A percentile compares a stretch with the other conserved stretches of the same genome.
phyloP scores from a whole-genome alignment of 1,284 basidiomycete genomes.

The Xerocomus nothofagi region DNA sequence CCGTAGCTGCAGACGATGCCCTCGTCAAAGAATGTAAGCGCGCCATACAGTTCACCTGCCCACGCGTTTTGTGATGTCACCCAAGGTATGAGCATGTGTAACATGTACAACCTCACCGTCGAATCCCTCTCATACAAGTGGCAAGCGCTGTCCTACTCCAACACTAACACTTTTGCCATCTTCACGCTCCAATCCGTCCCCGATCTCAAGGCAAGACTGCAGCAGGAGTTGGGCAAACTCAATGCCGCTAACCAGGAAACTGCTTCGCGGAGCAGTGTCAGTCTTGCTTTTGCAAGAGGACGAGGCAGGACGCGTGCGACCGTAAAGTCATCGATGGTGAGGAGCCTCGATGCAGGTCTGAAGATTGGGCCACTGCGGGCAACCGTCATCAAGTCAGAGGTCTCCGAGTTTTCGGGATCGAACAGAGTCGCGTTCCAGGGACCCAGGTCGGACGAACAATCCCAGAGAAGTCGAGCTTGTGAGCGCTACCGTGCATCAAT shows the following conservation, averaged over 20 bases:
- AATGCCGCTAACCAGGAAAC: conserved; percentile 41
- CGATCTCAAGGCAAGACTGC: conserved; percentile 55
- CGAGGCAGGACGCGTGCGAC: conserved; percentile 3
- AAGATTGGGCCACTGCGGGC: conserved; percentile 22
- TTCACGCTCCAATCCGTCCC: conserved; percentile 52
- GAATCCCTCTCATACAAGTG: conserved; percentile 69
- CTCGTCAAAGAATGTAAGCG: conserved; percentile 51
- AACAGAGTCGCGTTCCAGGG: conserved; percentile 50
- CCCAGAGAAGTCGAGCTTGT: conserved; percentile 55
- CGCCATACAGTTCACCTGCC: conserved; percentile 1
- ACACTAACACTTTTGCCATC: conserved; percentile 40
- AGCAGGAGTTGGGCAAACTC: conserved; percentile 48
- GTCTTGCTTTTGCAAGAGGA: not conserved
- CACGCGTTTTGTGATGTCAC: conserved; percentile 7
- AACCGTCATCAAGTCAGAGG: conserved; percentile 23
- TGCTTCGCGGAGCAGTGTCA: conserved; percentile 4
- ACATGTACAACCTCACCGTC: conserved; percentile 57
- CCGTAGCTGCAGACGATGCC: conserved; percentile 35
- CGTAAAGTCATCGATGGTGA: not conserved
- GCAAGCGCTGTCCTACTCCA: conserved; percentile 55
- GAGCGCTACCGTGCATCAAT: conserved; percentile 31
- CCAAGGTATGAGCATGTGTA: conserved; percentile 64
- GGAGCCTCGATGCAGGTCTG: conserved; percentile 13
- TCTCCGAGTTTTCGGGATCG: conserved; percentile 31
- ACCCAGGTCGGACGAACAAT: conserved; percentile 42